Percentiles rank a stretch among this genome's conserved stretches.
Conservation (phyloP, 2,329 filamentous ascomycete species). For the Paecilomyces formosus region DNA sequence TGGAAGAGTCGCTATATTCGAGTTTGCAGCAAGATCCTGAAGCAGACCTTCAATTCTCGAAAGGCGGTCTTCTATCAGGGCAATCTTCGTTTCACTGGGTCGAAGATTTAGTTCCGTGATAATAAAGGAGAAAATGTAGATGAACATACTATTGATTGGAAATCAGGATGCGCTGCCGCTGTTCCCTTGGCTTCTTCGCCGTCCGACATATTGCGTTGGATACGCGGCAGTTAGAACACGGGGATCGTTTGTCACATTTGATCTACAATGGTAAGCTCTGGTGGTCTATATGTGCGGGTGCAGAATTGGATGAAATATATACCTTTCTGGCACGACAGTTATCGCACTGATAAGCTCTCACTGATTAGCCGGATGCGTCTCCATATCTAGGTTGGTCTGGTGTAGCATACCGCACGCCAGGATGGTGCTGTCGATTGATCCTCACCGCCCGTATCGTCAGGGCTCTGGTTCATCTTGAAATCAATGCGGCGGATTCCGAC, state of each 20-base stretch:
- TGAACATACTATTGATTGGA: conserved; percentile 35
- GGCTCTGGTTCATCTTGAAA: background rate
- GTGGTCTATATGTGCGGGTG: background rate
- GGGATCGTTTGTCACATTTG: conserved; percentile 33
- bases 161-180: conserved; percentile 32
- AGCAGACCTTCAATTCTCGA: conserved; percentile 41
- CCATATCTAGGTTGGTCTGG: background rate
- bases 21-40: conserved; percentile 24
- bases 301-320: background rate
- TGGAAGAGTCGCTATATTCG: conserved; percentile 6
- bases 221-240: conserved; percentile 35
- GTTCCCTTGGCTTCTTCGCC: conserved; percentile 28
- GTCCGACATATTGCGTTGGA: conserved; percentile 30
- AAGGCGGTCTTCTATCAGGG: conserved; percentile 44
- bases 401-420: conserved; percentile 5
- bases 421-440: background rate
- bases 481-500: background rate
- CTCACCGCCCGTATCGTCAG: background rate
- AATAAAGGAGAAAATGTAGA: background rate
- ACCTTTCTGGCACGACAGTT: conserved; percentile 11
- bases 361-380: background rate
- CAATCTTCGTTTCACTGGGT: conserved; percentile 46
- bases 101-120: conserved; percentile 2
- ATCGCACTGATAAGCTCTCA: conserved; percentile 6
- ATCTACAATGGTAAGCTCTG: conserved; percentile 18